Evolutionary conservation across 805 yeast genomes (phyloP).

Genomic region (Schwanniomyces occidentalis): DNA sequence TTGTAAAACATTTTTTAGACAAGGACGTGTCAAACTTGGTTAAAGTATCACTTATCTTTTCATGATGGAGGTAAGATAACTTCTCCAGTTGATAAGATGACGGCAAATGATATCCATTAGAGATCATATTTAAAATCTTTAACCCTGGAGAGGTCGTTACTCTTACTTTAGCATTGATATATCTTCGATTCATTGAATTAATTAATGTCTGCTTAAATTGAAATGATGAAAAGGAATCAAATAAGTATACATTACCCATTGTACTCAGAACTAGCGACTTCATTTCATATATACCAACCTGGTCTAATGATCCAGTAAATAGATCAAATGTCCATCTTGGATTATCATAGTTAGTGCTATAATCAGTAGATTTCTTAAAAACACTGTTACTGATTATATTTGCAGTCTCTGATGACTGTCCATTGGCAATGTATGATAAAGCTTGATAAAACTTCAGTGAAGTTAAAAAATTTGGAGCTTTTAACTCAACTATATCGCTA

Average conservation of each 20-base stretch:
- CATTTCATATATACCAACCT: constrained; percentile 46
- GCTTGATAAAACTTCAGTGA: constrained; percentile 30
- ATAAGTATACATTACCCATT: constrained; percentile 31
- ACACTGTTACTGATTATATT: constrained; percentile 12
- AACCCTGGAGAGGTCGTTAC: constrained; percentile 31
- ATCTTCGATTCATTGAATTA: constrained; percentile 9
- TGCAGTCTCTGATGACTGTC: constrained; percentile 22
- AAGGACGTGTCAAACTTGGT: constrained; percentile 32
- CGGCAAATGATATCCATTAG: constrained; percentile 34
- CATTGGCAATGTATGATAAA: constrained; percentile 29
- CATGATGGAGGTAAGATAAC: constrained; percentile 23
- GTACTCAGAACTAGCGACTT: constrained; percentile 30
- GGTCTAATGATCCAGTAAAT: constrained; percentile 40
- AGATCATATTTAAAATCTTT: constrained; percentile 33
- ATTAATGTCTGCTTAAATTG: constrained; percentile 21
- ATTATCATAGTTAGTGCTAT: constrained; percentile 11
- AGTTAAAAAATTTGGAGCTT: constrained; percentile 23
- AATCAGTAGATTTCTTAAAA: constrained; percentile 24
- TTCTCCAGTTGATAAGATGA: constrained; percentile 26
- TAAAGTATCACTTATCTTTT: constrained; percentile 34
- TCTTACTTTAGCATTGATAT: constrained; percentile 15
- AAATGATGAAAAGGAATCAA: constrained; percentile 27
- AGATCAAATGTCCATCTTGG: constrained; percentile 32
- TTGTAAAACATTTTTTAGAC: constrained; percentile 36
- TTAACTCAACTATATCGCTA: constrained; percentile 29